Evolutionary conservation across 495 filamentous ascomycete species (phyloP).

Genomic region (Penicillium nucicola): DNA sequence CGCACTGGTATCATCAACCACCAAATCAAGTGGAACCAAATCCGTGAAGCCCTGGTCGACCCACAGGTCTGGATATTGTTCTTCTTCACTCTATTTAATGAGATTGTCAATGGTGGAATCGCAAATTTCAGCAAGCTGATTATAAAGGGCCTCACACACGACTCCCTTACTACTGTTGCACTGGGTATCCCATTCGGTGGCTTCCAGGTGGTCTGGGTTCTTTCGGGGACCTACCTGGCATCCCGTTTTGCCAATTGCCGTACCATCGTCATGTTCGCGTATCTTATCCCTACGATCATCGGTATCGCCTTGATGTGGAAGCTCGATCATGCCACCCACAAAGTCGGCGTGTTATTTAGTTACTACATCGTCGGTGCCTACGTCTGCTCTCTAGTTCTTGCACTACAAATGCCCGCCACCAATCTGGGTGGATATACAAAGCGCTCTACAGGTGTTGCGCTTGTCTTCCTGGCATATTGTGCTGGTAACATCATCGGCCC

Average conservation of each 20-base stretch:
- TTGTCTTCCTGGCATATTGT: slow-evolving; percentile 42
- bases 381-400: slow-evolving; percentile 37
- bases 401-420: slow-evolving; percentile 38
- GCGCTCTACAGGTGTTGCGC: slow-evolving; percentile 33
- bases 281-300: slow-evolving; percentile 34
- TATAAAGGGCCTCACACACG: slow-evolving; percentile 32
- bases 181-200: slow-evolving; percentile 39
- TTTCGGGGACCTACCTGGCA: slow-evolving; percentile 32
- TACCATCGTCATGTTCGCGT: slow-evolving; percentile 35
- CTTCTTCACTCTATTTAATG: slow-evolving; percentile 30
- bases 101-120: slow-evolving; percentile 37
- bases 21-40: slow-evolving; percentile 44
- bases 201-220: slow-evolving; percentile 36
- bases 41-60: slow-evolving; percentile 42
- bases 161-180: slow-evolving; percentile 27
- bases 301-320: slow-evolving; percentile 37
- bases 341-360: slow-evolving; percentile 34
- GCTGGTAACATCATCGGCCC: slow-evolving; percentile 33
- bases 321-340: slow-evolving; percentile 23
- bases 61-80: slow-evolving; percentile 37
- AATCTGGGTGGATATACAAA: slow-evolving; percentile 43
- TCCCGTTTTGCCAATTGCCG: slow-evolving; percentile 29
- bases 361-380: slow-evolving; percentile 40
- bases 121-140: slow-evolving; percentile 40
- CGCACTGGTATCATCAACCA: slow-evolving; percentile 41